Base-by-base conservation (phyloP, 306 rosid species). In the Gastrolobium villosum region DNA sequence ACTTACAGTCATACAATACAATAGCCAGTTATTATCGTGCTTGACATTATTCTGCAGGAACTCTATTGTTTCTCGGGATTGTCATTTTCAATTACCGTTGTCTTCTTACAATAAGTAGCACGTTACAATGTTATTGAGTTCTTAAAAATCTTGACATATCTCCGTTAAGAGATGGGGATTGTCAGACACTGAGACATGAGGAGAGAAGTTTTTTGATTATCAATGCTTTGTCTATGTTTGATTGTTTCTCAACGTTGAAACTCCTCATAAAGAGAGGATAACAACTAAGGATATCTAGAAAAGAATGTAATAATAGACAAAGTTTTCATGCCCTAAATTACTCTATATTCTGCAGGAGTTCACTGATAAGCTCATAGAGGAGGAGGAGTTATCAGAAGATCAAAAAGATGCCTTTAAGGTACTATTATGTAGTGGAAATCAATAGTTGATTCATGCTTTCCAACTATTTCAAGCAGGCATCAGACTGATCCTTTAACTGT, bases 371-470 rank as follows among this genome's bases (percentile, higher is more conserved):
- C 82, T 89, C 80, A 87, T 92, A 10, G 10, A 87, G 78, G 93
- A n/a, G n/a, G n/a, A 88, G 75, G 90, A 83, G 70, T 75, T 92
- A 50, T 35, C 86, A 31, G 86, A 66, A 83, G 94, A 83, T 82
- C 83, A 88, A 60, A 91, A 86, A 80, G 89, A 85, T 72, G 82
- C 83, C 41, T 92, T 92, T 79, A 88, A 85, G 89, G 97, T 86
- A 83, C 45, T 84, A 80, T 79, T 10, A 31, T 72, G 41, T 56
- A 30, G 34, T 43, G 13, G 35, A 40, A 37, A 70, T 26, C 44
- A 46, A 54, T 70, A 6, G 41, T 40, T 37, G 0, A 6, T 52
- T 35, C 8, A 44, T n/a, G 46, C 49, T 50, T 56, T 52, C 43
- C 11, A 28, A 68, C 14, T 40, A 26, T 75, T 20, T 34, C 1